Evolutionary conservation across 768 basidiomycete genomes (phyloP).

Genomic region (Lactifluus rugatus): DNA sequence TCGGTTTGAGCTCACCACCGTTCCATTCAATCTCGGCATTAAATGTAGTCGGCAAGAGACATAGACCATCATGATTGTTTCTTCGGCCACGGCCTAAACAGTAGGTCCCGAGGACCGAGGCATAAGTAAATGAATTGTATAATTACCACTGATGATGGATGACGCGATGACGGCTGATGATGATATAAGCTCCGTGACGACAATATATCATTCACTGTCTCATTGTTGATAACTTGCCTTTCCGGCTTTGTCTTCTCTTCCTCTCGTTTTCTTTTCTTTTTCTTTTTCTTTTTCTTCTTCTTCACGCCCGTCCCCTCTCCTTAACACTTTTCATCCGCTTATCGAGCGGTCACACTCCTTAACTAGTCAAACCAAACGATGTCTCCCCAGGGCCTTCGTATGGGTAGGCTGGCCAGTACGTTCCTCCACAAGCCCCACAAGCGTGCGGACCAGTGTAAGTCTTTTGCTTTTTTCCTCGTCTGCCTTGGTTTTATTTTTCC

Average conservation of each 20-base stretch:
- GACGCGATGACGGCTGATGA: too few species aligned
- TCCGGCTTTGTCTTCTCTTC: too few species aligned
- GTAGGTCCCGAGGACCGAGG: too few species aligned
- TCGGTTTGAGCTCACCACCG: too few species aligned
- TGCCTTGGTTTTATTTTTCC: not conserved
- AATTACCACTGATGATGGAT: too few species aligned
- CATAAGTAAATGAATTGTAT: too few species aligned
- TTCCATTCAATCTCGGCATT: too few species aligned
- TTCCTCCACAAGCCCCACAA: not conserved
- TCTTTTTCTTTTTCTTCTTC: not conserved
- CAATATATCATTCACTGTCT: not conserved
- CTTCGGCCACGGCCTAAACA: too few species aligned
- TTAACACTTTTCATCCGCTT: constrained; percentile 12
- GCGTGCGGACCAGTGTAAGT: constrained; percentile 4
- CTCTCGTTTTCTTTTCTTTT: not conserved
- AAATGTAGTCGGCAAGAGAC: too few species aligned
- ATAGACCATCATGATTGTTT: too few species aligned
- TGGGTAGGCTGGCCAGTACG: not conserved
- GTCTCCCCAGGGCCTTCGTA: not conserved
- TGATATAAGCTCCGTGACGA: too few species aligned
- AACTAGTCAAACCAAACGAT: not conserved
- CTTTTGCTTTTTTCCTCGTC: not conserved
- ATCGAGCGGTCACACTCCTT: constrained; percentile 19
- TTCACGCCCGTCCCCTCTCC: not conserved
- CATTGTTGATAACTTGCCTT: too few species aligned